phyloP scores from a whole-genome alignment of 208 protist species.

The Leishmania aethiopica region DNA sequence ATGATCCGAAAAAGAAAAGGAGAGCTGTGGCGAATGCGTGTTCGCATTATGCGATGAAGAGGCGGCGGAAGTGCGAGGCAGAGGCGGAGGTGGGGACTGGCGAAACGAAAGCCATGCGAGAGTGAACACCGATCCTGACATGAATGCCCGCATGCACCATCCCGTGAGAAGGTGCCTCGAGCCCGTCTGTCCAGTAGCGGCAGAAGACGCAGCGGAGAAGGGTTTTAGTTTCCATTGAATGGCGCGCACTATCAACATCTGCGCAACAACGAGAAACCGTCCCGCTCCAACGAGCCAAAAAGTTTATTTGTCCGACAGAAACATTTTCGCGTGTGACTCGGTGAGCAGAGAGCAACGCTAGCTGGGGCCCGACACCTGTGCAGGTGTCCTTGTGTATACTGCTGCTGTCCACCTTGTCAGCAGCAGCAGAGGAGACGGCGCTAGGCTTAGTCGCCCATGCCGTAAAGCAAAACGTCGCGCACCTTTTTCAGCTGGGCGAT shows the following conservation, averaged over 20 bases:
- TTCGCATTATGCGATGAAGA: not conserved
- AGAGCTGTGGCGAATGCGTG: not conserved
- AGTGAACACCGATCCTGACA: not conserved
- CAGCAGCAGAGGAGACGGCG: not conserved
- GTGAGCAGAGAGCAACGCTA: not conserved
- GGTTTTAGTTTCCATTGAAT: not conserved
- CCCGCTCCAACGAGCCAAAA: not conserved
- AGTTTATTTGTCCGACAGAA: not conserved
- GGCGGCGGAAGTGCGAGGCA: not conserved
- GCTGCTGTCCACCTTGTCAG: not conserved
- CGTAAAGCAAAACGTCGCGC: constrained; percentile 65
- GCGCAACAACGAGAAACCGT: not conserved
- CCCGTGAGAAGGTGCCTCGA: not conserved
- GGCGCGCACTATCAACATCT: not conserved
- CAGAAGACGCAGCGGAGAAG: not conserved
- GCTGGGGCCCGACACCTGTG: not conserved
- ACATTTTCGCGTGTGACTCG: not conserved
- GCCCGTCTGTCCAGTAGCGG: not conserved
- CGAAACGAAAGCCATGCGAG: not conserved
- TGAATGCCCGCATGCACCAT: not conserved
- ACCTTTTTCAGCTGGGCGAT: constrained; percentile 82
- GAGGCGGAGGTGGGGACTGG: not conserved
- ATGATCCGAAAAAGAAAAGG: not conserved
- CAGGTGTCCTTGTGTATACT: not conserved
- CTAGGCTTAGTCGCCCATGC: constrained; percentile 31